Percentiles rank a stretch among this genome's conserved stretches.
Conservation (phyloP, 371 early-diverging fungal species). For the Syncephalastrum contaminatum region DNA sequence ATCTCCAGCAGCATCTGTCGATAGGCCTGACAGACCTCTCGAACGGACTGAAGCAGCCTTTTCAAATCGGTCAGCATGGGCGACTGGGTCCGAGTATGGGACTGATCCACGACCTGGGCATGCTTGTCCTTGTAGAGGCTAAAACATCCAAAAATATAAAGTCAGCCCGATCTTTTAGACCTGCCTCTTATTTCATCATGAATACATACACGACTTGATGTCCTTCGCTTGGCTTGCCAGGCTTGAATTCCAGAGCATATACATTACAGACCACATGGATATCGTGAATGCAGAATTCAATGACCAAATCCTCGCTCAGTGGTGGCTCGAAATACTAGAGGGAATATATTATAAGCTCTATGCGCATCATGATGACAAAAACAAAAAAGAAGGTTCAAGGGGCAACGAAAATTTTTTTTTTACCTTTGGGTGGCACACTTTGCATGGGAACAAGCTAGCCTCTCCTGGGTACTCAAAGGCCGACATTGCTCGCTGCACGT, state of each 20-base stretch:
- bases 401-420: neutral
- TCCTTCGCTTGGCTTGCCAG: conserved; percentile 2
- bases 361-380: neutral
- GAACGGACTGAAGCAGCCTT: conserved; percentile 20
- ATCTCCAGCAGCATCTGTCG: conserved; percentile 38
- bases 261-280: conserved; percentile 38
- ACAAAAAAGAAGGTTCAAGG: neutral
- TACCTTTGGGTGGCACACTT: conserved; percentile 54
- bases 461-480: conserved; percentile 45
- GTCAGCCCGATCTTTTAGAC: no score
- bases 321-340: conserved; percentile 41
- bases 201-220: no score
- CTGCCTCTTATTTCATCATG: no score
- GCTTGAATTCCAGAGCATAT: conserved; percentile 29
- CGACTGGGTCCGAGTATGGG: conserved; percentile 43
- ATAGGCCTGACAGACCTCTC: conserved; percentile 32
- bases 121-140: conserved; percentile 46
- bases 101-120: conserved; percentile 31
- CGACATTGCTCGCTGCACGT: conserved; percentile 33
- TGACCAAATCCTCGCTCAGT: conserved; percentile 38
- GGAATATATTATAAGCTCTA: neutral
- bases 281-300: conserved; percentile 44
- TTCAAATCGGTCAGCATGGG: conserved; percentile 41
- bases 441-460: conserved; percentile 42
- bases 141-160: neutral